Evolutionary conservation across 345 rosid species (phyloP), one percentile per base, ranked within the genome.

Genomic region (Cardamine resedifolia): DNA sequence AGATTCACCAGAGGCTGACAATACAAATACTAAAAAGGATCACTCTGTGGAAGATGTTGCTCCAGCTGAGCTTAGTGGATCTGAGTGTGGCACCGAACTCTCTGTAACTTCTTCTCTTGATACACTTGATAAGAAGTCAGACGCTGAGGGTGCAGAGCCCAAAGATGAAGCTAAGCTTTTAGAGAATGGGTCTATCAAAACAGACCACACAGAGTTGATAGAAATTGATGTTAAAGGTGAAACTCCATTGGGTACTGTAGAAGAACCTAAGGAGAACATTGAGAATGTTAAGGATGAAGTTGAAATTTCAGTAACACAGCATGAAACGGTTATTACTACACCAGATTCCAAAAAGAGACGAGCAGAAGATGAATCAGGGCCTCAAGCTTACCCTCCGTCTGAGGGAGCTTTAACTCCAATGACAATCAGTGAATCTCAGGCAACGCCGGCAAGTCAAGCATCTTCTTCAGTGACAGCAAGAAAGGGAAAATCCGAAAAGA

Each of bases 1-100:
- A 12, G 57, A 72, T 48, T 78, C 80, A 4, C 75, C 83, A 6
- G 80, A 64, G 53, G 72, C 59, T 23, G 78, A 82, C 30, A 33
- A 70, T 49, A 55, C 43, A 16, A 39, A 28, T 31, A 76, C 68
- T 47, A 67, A 65, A 52, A 80, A 68, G 64, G 81, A 83, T 48
- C 69, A 27, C 34, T 6, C 70, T 12, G 50, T 71, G 48, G 97
- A 82, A 78, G 79, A 75, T 68, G 66, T 69, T 61, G 20, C 70
- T 19, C 77, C 71, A 80, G 81, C 48, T 44, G 89, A 80, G 61
- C 66, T 74, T 48, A 81, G 82, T 74, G 87, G 84, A 33, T 93
- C 98, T 60, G 98, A 94, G 71, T 86, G 98, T 67, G 93, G 96
- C 64, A 87, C 96, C 3, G 96, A 91, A 71, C 93, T 95, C 43